Evolutionary conservation across 2,329 filamentous ascomycete species (phyloP), one percentile per base, ranked within the genome.

Genomic region (Fusarium pseudograminearum): DNA sequence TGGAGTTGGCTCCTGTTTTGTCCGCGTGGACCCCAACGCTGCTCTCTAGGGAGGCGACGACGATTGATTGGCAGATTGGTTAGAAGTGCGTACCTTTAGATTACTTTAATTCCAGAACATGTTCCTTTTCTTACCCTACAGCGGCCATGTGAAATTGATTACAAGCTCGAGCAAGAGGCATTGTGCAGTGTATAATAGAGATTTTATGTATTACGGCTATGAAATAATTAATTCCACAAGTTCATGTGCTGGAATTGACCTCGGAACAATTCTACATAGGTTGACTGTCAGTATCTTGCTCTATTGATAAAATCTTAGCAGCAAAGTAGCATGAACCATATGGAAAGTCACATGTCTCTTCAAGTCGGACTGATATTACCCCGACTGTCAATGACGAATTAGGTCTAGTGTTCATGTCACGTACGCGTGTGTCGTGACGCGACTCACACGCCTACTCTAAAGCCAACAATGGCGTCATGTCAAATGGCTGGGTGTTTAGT

Each of bases 1-100:
- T 7, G 81, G 80, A 3, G 75, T 82, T 46, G 81, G 81, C 1
- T 80, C 77, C 8, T 66, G 77, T 22, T 55, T 82, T 40, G 76
- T 82, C 22, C 75, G 78, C 16, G 69, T 74, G 7, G 46, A 67
- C 20, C 59, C 68, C 4, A 65, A 50, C 10, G 62, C 61, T 42
- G 22, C 61, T 44, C 59, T 15, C 33, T 33, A 6, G 9, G 12
- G 14, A n/a, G 15, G 14, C 16, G 7, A 11, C 11, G 4, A 45
- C 24, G 4, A 15, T 33, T 26, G 22, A 44, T 22, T 34, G 33
- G 33, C 33, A 34, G 16, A 34, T 34, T 34, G 26, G 12, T 22
- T 18, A 6, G 4, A 18, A 4, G 4, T 24, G 20, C 30, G 22
- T 33, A 38, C n/a, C 20, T 7, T 16, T 7, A 28, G 33, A 28